A percentile compares a stretch with the other conserved stretches of the same genome.
These are phyloP conservation scores for Jackrogersella minutella DNA, from an alignment of 495 filamentous ascomycete genomes.

Conservation along the genomic window DNA sequence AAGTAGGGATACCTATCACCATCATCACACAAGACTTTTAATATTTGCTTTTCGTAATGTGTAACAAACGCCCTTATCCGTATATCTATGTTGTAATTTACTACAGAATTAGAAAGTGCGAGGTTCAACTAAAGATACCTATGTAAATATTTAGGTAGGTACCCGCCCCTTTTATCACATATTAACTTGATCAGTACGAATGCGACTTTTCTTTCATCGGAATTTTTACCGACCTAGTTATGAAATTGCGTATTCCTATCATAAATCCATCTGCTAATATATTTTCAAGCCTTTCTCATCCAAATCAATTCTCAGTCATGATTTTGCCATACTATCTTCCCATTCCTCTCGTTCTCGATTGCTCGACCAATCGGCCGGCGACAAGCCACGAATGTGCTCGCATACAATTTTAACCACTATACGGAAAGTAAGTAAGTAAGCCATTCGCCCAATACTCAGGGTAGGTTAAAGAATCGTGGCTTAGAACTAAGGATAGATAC, in stretches of 20 bases:
- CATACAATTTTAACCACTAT: constrained; percentile 43
- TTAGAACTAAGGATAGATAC: neutral
- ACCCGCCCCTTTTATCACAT: neutral
- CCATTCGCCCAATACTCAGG: neutral
- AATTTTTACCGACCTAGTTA: neutral
- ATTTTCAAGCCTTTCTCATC: neutral
- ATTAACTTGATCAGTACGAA: neutral
- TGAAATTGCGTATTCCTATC: neutral
- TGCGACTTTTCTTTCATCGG: neutral
- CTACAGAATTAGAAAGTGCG: neutral
- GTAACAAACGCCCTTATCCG: too few species aligned
- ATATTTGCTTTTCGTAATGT: neutral
- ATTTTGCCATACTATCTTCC: neutral
- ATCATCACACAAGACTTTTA: too few species aligned
- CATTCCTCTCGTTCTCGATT: constrained; percentile 15
- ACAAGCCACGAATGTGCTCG: constrained; percentile 41
- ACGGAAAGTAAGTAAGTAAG: constrained; percentile 11
- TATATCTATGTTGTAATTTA: too few species aligned
- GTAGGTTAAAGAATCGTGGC: neutral
- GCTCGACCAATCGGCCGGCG: constrained; percentile 36
- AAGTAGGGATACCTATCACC: too few species aligned
- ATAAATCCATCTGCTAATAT: neutral
- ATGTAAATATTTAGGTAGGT: too few species aligned
- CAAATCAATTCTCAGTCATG: neutral
- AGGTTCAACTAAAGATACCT: too few species aligned